Base-by-base conservation (phyloP, 1,284 basidiomycete species). In the Naganishia sp. region DNA sequence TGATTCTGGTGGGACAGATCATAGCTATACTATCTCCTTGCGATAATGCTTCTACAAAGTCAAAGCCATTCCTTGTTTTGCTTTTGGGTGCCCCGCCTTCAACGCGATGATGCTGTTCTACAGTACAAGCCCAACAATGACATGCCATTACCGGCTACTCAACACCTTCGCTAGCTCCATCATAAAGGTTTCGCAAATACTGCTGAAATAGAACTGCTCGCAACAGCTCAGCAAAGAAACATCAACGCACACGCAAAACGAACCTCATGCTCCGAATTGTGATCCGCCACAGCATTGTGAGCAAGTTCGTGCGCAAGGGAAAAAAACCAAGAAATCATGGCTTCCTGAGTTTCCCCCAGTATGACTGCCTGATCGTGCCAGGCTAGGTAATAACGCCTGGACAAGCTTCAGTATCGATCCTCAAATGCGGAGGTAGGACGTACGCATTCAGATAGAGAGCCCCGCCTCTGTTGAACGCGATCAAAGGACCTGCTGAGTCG, bases 401-500 rank as follows among this genome's bases (percentile, higher is more conserved):
- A 21, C 21, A 36, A 28, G 48, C n/a, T 56, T 43, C 63, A 36
- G 18, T 21, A 46, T n/a, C 21, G 11, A 36, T 25, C 43, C 39
- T 33, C 18, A 25, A 2, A 15, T 18, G 28, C 25, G 31, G 6
- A 13, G 21, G 15, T 6, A 11, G 6, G 11, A 71, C 81, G 76
- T 63, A 78, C 72, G 94, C 81, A 75, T 97, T 98, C 71, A 97
- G 82, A 80, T 93, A 98, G 36, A 99, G 83, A 67, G 89, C 89
- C 3, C 92, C 93, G 60, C 87, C 88, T 36, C 92, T 84, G 77
- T 98, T 99, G 83, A 98, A 98, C 0, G 94, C 95, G 68, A 98
- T 96, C 21, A 89, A 81, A 1, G 87, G 89, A 1, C 94, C 94
- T 6, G 82, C 81, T 11, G 83, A 75, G 74, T 99, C 94, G 78